Evolutionary conservation across 169 alveolate genomes (phyloP).

Genomic region (Plasmodium gonderi): DNA sequence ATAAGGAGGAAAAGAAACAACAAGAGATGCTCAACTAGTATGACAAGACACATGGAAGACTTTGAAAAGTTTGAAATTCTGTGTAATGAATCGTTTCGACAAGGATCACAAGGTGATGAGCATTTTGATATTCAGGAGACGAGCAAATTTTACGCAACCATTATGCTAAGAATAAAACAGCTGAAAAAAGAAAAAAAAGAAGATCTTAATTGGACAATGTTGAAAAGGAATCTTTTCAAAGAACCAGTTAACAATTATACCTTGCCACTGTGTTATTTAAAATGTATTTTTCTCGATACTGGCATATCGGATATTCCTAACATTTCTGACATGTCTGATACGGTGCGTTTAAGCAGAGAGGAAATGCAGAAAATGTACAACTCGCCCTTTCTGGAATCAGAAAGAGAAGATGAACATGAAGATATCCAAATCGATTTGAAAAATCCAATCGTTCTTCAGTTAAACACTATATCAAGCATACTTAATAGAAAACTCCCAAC

Average conservation of each 20-base stretch:
- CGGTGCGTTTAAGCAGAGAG: neutral
- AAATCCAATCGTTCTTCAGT: neutral
- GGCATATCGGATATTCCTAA: neutral
- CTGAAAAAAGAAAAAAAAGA: neutral
- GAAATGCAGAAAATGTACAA: neutral
- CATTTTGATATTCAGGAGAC: conserved; percentile 41
- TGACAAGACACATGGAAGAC: neutral
- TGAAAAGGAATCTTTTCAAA: conserved; percentile 17
- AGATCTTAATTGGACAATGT: neutral
- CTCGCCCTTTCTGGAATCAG: neutral
- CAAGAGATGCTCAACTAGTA: neutral
- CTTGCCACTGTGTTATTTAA: conserved; percentile 28
- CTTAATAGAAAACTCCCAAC: conserved; percentile 10
- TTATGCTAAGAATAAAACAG: conserved; percentile 19
- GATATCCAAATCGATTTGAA: neutral
- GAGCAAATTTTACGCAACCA: conserved; percentile 15
- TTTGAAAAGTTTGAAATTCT: neutral
- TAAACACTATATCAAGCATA: conserved; percentile 42
- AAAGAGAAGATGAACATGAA: neutral
- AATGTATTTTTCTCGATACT: neutral
- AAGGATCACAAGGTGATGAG: conserved; percentile 9
- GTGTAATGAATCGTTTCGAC: neutral
- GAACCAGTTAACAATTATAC: conserved; percentile 4
- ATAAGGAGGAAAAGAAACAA: neutral
- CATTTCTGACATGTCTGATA: neutral